Evolutionary conservation across 1,284 basidiomycete species (phyloP).

Genomic region (Mycena sp.): DNA sequence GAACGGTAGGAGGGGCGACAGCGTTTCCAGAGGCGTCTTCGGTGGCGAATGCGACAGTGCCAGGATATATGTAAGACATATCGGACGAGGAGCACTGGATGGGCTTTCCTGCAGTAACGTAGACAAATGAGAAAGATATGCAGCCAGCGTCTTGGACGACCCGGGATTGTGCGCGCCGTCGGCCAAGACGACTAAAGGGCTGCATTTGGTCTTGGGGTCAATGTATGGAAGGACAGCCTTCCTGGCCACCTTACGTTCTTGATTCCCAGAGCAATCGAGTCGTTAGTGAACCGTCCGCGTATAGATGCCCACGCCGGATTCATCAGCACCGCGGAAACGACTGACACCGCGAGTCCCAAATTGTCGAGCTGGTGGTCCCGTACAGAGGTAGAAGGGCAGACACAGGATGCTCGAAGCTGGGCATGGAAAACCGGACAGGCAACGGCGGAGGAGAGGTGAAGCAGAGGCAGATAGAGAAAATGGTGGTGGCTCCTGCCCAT

Average conservation of each 20-base stretch:
- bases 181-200: conserved; percentile 65
- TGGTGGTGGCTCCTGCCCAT: conserved; percentile 44
- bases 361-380: conserved; percentile 90
- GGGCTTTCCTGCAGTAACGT: conserved; percentile 21
- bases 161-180: conserved; percentile 98
- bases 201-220: conserved; percentile 24
- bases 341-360: conserved; percentile 72
- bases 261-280: conserved; percentile 68
- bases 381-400: conserved; percentile 66
- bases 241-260: conserved; percentile 79
- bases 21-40: conserved; percentile 77
- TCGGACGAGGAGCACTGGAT: background rate
- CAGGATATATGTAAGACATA: conserved; percentile 73
- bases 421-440: conserved; percentile 52
- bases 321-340: conserved; percentile 70
- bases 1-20: conserved; percentile 53
- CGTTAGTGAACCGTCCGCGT: conserved; percentile 51
- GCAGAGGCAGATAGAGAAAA: conserved; percentile 45
- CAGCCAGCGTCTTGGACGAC: conserved; percentile 75
- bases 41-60: conserved; percentile 85
- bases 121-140: conserved; percentile 61
- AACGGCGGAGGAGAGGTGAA: conserved; percentile 54
- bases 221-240: conserved; percentile 76
- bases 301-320: conserved; percentile 44
- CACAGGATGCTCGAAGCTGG: conserved; percentile 54